These are phyloP conservation scores for Discostella stelligeroides DNA, from an alignment of 108 stramenopile genomes.

Conservation along the genomic window DNA sequence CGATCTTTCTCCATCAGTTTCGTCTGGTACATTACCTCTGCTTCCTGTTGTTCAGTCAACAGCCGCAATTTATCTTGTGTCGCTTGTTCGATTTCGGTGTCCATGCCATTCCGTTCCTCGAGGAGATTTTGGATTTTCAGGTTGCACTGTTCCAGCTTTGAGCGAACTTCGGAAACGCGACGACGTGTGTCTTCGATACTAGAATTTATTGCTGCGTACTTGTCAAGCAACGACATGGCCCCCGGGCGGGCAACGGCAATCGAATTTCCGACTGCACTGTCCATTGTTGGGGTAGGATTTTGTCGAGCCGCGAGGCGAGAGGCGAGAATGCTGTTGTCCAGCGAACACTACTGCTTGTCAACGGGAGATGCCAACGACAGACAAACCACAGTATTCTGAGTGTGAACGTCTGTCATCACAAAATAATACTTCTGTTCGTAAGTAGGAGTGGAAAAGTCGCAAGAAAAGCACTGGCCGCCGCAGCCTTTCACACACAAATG, in stretches of 20 bases:
- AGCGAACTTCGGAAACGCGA: constrained; percentile 26
- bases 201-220: constrained; percentile 48
- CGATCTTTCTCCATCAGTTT: constrained; percentile 25
- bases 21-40: neutral
- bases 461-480: no score
- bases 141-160: constrained; percentile 23
- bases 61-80: constrained; percentile 10
- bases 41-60: constrained; percentile 16
- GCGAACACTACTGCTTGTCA: no score
- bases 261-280: neutral
- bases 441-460: no score
- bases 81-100: constrained; percentile 12
- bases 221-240: constrained; percentile 54
- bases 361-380: no score
- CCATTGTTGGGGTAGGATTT: neutral
- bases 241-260: constrained; percentile 25
- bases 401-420: no score
- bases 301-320: no score
- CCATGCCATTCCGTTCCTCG: constrained; percentile 29
- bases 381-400: no score
- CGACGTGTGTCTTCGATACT: constrained; percentile 47
- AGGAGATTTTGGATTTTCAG: constrained; percentile 18
- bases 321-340: no score
- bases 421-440: no score
- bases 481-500: no score